Evolutionary conservation across 1,284 basidiomycete species (phyloP).

Genomic region (Neonothopanus nambi): DNA sequence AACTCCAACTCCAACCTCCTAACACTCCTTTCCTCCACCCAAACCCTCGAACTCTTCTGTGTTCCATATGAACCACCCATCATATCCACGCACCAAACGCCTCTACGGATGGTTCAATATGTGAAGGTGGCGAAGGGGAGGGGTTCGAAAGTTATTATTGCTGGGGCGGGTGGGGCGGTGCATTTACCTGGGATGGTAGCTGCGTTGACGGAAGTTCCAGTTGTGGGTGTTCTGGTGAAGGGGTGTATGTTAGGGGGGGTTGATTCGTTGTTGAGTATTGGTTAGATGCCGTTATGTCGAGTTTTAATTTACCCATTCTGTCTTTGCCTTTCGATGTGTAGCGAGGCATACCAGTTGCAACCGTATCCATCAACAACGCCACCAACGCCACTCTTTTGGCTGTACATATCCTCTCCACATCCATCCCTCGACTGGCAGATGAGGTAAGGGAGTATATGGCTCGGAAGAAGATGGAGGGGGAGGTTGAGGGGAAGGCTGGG

Average conservation of each 20-base stretch:
- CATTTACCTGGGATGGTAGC: slow-evolving; percentile 99
- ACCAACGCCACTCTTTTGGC: slow-evolving; percentile 94
- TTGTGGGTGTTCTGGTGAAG: slow-evolving; percentile 79
- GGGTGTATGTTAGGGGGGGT: slow-evolving; percentile 94
- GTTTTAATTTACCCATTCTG: slow-evolving; percentile 2
- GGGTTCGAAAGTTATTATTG: slow-evolving; percentile 83
- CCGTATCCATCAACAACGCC: slow-evolving; percentile 96
- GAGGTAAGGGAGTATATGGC: slow-evolving; percentile 81
- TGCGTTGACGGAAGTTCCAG: slow-evolving; percentile 88
- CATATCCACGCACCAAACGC: slow-evolving; percentile 95
- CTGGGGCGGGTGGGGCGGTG: slow-evolving; percentile 95
- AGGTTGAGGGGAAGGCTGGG: slow-evolving; percentile 85
- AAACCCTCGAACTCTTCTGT: slow-evolving; percentile 67
- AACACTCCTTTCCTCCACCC: slow-evolving; percentile 92
- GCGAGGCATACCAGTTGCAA: slow-evolving; percentile 96
- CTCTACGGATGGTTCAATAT: slow-evolving; percentile 86
- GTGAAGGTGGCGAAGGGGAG: slow-evolving; percentile 76
- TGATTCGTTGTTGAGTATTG: slow-evolving; percentile 94
- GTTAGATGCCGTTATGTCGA: slow-evolving; percentile 93
- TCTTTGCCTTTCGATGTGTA: slow-evolving; percentile 31
- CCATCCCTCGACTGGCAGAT: slow-evolving; percentile 65
- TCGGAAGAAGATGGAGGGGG: slow-evolving; percentile 73
- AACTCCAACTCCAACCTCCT: slow-evolving; percentile 95
- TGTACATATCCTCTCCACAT: slow-evolving; percentile 81
- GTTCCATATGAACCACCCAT: slow-evolving; percentile 95